Percentiles rank a stretch among this genome's conserved stretches.
phyloP scores from a whole-genome alignment of 352 stramenopile species.

The Plasmopara halstedii region DNA sequence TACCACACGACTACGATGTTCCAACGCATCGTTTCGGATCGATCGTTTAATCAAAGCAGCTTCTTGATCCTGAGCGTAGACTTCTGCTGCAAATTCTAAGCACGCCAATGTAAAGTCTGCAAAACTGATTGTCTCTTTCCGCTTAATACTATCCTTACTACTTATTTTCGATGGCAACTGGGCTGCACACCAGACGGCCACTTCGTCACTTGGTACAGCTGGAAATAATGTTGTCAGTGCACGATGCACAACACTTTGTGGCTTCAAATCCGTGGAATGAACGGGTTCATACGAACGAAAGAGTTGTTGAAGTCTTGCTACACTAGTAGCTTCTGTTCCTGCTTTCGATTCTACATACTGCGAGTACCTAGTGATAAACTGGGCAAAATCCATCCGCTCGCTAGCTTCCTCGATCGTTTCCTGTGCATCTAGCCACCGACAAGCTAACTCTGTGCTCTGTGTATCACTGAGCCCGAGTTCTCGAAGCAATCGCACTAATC shows the following conservation, averaged over 20 bases:
- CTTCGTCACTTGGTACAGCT: constrained; percentile 11
- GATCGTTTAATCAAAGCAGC: constrained; percentile 16
- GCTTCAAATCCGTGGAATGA: constrained; percentile 24
- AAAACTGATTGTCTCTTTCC: constrained; percentile 22
- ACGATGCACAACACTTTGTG: constrained; percentile 20
- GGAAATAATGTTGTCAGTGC: constrained; percentile 28
- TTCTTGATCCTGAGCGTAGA: constrained; percentile 12
- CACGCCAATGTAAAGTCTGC: constrained; percentile 56
- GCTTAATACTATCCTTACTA: not conserved
- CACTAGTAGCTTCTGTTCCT: constrained; percentile 9
- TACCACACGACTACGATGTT: constrained; percentile 54
- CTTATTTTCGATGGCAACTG: constrained; percentile 12
- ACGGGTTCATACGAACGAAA: constrained; percentile 38
- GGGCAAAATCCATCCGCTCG: constrained; percentile 36
- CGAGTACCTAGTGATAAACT: constrained; percentile 60
- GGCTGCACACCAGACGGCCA: constrained; percentile 27
- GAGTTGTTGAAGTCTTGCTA: constrained; percentile 24
- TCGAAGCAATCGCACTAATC: constrained; percentile 26
- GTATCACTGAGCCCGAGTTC: constrained; percentile 24
- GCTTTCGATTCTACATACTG: constrained; percentile 24
- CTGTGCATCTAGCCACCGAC: constrained; percentile 18
- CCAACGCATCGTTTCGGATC: constrained; percentile 39
- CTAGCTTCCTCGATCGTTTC: constrained; percentile 1
- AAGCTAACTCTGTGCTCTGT: constrained; percentile 12
- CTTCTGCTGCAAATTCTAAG: constrained; percentile 39